Evolutionary conservation across 2,329 filamentous ascomycete genomes (phyloP).

Genomic region (Trichoderma cornu-damae): DNA sequence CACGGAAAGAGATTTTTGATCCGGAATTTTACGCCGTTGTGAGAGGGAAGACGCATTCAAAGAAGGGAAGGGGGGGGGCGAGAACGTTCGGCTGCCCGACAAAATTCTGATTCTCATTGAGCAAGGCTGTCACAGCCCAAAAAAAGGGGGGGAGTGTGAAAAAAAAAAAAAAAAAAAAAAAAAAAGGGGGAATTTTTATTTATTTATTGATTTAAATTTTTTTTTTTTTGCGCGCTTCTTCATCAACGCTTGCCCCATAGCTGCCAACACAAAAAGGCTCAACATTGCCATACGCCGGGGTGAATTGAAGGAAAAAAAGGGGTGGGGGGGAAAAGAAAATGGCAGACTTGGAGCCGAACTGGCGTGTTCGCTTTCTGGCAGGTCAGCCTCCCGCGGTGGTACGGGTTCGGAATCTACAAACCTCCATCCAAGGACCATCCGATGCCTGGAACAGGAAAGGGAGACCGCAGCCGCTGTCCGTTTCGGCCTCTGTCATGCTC

Average conservation of each 20-base stretch:
- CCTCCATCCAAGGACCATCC: constrained; percentile 50
- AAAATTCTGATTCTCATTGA: constrained; percentile 2
- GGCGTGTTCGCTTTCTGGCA: constrained; percentile 25
- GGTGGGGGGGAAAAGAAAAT: constrained; percentile 19
- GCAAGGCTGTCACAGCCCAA: not conserved
- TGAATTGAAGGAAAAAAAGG: not conserved
- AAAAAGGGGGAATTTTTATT: not conserved
- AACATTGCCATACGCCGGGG: not conserved
- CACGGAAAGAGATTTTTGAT: not conserved
- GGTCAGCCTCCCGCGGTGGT: constrained; percentile 43
- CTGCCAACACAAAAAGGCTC: not conserved
- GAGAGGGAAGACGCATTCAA: not conserved
- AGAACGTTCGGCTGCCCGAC: not conserved
- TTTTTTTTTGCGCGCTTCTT: not conserved
- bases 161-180: not conserved
- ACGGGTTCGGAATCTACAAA: constrained; percentile 56
- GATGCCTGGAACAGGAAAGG: constrained; percentile 63
- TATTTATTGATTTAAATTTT: too few relatives aligned
- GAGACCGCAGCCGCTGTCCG: constrained; percentile 55
- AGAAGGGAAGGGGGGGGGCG: not conserved
- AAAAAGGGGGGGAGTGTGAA: too few relatives aligned
- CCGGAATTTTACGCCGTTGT: not conserved
- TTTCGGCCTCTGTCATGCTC: constrained; percentile 58
- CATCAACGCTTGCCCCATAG: not conserved
- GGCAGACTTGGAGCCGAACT: constrained; percentile 24